phyloP scores from a whole-genome alignment of 2,329 filamentous ascomycete genomes.

The Alternaria sp. region DNA sequence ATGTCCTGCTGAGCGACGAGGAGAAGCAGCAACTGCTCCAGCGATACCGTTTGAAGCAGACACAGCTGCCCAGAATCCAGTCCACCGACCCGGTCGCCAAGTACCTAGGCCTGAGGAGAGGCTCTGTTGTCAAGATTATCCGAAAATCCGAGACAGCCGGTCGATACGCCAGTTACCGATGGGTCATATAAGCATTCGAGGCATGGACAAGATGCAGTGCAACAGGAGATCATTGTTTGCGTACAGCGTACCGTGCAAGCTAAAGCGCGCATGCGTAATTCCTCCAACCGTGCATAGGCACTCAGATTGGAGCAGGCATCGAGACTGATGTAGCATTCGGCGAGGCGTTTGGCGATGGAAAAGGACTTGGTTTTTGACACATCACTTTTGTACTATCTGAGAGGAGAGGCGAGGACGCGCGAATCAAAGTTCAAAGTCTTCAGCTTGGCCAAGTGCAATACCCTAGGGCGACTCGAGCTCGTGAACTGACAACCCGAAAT shows the following conservation, averaged over 20 bases:
- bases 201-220: background rate
- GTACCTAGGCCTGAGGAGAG: slow-evolving; percentile 88
- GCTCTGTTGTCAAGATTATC: slow-evolving; percentile 98
- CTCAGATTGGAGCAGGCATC: slow-evolving; percentile 3
- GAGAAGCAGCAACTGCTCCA: slow-evolving; percentile 88
- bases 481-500: background rate
- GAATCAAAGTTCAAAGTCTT: background rate
- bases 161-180: slow-evolving; percentile 93
- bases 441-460: background rate
- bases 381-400: slow-evolving; percentile 13
- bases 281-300: background rate
- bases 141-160: slow-evolving; percentile 94
- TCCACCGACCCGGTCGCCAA: slow-evolving; percentile 90
- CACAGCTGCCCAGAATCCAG: slow-evolving; percentile 91
- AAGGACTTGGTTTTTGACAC: slow-evolving; percentile 19
- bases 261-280: slow-evolving; percentile 3
- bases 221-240: background rate
- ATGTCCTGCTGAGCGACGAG: slow-evolving; percentile 86
- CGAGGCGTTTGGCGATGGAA: slow-evolving; percentile 42
- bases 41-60: slow-evolving; percentile 96
- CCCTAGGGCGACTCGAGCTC: background rate
- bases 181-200: slow-evolving; percentile 57
- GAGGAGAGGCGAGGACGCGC: background rate
- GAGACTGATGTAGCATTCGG: slow-evolving; percentile 32
- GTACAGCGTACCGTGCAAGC: background rate